phyloP scores from a whole-genome alignment of 495 filamentous ascomycete species.

The Tuber borchii region DNA sequence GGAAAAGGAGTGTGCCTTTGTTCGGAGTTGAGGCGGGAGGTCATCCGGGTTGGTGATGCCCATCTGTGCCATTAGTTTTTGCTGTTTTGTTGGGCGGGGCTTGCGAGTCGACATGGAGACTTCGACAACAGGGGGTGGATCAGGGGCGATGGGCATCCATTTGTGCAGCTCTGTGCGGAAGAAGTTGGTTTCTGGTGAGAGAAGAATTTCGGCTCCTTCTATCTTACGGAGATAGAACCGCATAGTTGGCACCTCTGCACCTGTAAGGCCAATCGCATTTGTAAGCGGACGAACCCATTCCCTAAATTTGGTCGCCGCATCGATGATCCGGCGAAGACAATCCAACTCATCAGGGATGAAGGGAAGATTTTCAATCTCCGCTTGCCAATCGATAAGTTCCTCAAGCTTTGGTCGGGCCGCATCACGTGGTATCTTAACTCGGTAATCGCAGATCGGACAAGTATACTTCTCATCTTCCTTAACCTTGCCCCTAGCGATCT shows the following conservation, averaged over 20 bases:
- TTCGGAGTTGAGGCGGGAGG: conserved; percentile 69
- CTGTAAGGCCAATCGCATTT: conserved; percentile 62
- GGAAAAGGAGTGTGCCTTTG: conserved; percentile 62
- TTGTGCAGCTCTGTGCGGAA: conserved; percentile 94
- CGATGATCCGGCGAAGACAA: conserved; percentile 72
- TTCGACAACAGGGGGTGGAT: conserved; percentile 74
- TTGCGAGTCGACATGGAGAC: conserved; percentile 90
- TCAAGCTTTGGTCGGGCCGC: conserved; percentile 93
- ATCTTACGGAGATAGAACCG: conserved; percentile 99
- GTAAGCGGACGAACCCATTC: conserved; percentile 72
- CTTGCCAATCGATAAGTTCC: conserved; percentile 79
- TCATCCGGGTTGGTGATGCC: conserved; percentile 83
- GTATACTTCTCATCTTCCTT: conserved; percentile 99
- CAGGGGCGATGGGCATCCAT: conserved; percentile 86
- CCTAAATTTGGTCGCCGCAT: conserved; percentile 75
- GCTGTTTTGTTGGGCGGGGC: conserved; percentile 91
- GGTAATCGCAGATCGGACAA: conserved; percentile 95
- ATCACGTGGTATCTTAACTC: conserved; percentile 97
- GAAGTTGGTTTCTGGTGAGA: conserved; percentile 92
- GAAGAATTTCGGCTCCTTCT: conserved; percentile 90
- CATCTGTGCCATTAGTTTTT: conserved; percentile 84
- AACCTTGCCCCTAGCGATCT: conserved; percentile 94
- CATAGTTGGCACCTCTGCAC: conserved; percentile 77
- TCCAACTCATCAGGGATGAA: conserved; percentile 97
- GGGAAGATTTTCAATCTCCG: conserved; percentile 71